Base-by-base conservation (phyloP, 176 grass and related monocot species). In the Rhynchospora pubera region DNA sequence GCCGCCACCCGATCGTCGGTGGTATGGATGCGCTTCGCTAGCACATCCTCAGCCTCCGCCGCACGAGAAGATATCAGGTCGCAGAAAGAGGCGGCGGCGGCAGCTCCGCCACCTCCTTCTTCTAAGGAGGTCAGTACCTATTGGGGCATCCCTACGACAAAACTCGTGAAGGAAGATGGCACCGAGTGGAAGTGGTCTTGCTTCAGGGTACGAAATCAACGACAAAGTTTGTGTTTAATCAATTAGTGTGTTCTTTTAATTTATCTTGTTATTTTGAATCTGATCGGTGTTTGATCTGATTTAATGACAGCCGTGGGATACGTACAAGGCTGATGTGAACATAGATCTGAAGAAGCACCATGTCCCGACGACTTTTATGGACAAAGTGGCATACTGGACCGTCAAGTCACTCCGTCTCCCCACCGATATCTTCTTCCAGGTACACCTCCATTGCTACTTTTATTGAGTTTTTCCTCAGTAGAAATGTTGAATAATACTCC, bases 341-440 rank as follows among this genome's bases (percentile, higher is more conserved):
- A 98, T 94, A 79, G 95, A 94, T 85, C 78, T 94, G 69, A 65
- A 39, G 87, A 98, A 98, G 90, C 95, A 98, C 95, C 92, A 98
- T 83, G 79, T 72, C 3, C 92, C 95, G 3, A 82, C 79, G 50
- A 74, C 77, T 8, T 46, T 98, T 0, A 76, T 85, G 0, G 95
- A 98, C 92, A 94, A 88, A 89, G 57, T 86, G 11, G 92, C 95
- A 48, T 98, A 94, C 90, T 30, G 80, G 88, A 79, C 83, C 18
- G 95, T 98, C 22, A 91, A 89, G 67, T 47, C 82, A 24, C 89
- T 98, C 57, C 62, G 79, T 19, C 23, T 87, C 58, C 89, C 92
- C 32, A 85, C 71, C 44, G 90, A 98, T 63, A 82, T 94, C 62
- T 98, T 98, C 90, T 98, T 98, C 92, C 95, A 94, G 88, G 88